phyloP scores from a whole-genome alignment of 805 yeast species.

The Ogataea thermomethanolica region DNA sequence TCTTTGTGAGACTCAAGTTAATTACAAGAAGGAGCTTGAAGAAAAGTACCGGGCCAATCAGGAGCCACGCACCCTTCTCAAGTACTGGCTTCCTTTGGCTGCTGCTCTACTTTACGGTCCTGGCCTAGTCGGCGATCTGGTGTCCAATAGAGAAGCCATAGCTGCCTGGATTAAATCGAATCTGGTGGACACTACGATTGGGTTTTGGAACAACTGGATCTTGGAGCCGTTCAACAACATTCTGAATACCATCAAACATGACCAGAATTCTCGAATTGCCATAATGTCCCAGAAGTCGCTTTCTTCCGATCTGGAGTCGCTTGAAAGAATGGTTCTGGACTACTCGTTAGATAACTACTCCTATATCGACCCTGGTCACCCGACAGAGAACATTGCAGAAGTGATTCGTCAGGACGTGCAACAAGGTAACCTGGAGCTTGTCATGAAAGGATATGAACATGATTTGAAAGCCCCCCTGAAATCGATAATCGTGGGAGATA shows the following conservation, averaged over 20 bases:
- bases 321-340: conserved; percentile 85
- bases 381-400: conserved; percentile 19
- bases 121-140: conserved; percentile 36
- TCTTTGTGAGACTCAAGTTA: conserved; percentile 10
- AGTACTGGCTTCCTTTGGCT: conserved; percentile 58
- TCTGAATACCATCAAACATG: conserved; percentile 79
- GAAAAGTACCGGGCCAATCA: conserved; percentile 12
- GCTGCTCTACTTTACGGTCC: conserved; percentile 52
- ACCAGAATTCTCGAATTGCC: conserved; percentile 67
- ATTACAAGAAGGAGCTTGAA: conserved; percentile 2
- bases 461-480: conserved; percentile 69
- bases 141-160: conserved; percentile 53
- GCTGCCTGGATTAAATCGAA: conserved; percentile 54
- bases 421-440: conserved; percentile 73
- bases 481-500: conserved; percentile 61
- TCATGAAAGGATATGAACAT: conserved; percentile 76
- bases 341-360: conserved; percentile 44
- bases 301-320: conserved; percentile 70
- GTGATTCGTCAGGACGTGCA: conserved; percentile 47
- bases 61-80: conserved; percentile 41
- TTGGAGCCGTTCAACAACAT: conserved; percentile 70
- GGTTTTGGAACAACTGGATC: conserved; percentile 82
- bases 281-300: conserved; percentile 77
- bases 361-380: conserved; percentile 9
- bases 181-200: conserved; percentile 57